phyloP scores from a whole-genome alignment of 2,329 filamentous ascomycete genomes.

The Blastomyces emzantsi region DNA sequence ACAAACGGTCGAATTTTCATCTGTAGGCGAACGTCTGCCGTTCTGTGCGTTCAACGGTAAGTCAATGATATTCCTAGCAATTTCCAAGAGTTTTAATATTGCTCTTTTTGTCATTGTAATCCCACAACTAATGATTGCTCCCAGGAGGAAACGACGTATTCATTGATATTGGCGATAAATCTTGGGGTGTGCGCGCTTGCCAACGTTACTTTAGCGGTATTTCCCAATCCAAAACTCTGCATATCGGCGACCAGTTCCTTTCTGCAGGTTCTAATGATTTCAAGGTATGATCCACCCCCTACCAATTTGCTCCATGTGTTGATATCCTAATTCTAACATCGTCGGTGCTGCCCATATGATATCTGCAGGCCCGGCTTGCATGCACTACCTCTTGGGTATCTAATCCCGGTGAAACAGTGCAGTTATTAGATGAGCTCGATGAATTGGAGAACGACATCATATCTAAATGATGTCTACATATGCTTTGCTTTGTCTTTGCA shows the following conservation, averaged over 20 bases:
- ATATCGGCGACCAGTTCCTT: conserved; percentile 93
- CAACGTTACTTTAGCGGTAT: conserved; percentile 81
- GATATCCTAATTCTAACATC: neutral
- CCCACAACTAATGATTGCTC: neutral
- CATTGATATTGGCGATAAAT: conserved; percentile 97
- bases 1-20: conserved; percentile 76
- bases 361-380: conserved; percentile 59
- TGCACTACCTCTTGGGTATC: conserved; percentile 97
- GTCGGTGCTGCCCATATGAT: conserved; percentile 17
- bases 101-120: neutral
- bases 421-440: conserved; percentile 73
- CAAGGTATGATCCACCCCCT: conserved; percentile 49
- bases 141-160: conserved; percentile 86
- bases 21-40: conserved; percentile 60
- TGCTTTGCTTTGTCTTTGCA: neutral
- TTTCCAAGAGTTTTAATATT: neutral
- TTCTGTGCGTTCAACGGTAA: conserved; percentile 93
- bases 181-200: conserved; percentile 86
- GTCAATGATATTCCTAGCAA: neutral
- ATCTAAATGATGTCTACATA: neutral
- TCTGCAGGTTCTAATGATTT: conserved; percentile 96
- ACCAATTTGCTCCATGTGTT: neutral
- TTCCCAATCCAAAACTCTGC: conserved; percentile 68
- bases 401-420: conserved; percentile 81
- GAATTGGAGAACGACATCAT: conserved; percentile 34